Conservation (phyloP, 345 rosid genomes). For the Eutrema japonicum region DNA sequence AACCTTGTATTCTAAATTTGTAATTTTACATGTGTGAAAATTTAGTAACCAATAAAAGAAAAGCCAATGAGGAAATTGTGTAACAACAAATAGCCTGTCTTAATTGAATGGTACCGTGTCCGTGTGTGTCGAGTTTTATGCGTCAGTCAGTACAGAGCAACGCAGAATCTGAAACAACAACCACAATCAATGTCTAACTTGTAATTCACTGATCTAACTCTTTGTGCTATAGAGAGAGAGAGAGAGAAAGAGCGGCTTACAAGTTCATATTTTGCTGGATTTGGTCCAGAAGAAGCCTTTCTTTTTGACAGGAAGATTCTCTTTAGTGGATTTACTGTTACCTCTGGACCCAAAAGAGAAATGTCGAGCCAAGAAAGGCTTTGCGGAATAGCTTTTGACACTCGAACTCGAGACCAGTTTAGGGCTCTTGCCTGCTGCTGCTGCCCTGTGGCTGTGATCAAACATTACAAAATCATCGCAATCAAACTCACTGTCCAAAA, state of each 20-base stretch:
- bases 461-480: constrained; percentile 49
- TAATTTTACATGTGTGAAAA: constrained; percentile 41
- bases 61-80: constrained; percentile 33
- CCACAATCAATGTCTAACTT: not conserved
- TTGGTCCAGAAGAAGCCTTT: constrained; percentile 91
- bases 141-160: constrained; percentile 19
- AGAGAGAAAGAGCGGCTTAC: constrained; percentile 14
- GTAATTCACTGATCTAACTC: not conserved
- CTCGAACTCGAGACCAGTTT: constrained; percentile 69
- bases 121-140: constrained; percentile 28
- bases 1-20: constrained; percentile 29
- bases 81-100: constrained; percentile 33
- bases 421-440: constrained; percentile 54
- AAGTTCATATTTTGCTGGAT: constrained; percentile 72
- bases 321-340: constrained; percentile 52
- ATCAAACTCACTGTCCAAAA: constrained; percentile 65
- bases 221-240: not conserved
- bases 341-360: constrained; percentile 82
- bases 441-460: constrained; percentile 48
- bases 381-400: constrained; percentile 55
- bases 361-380: constrained; percentile 75
- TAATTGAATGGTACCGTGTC: constrained; percentile 27
- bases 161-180: constrained; percentile 36
- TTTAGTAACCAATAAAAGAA: constrained; percentile 1
- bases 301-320: constrained; percentile 59